phyloP scores from a whole-genome alignment of 2,329 filamentous ascomycete species.

The Aspergillus sp. region DNA sequence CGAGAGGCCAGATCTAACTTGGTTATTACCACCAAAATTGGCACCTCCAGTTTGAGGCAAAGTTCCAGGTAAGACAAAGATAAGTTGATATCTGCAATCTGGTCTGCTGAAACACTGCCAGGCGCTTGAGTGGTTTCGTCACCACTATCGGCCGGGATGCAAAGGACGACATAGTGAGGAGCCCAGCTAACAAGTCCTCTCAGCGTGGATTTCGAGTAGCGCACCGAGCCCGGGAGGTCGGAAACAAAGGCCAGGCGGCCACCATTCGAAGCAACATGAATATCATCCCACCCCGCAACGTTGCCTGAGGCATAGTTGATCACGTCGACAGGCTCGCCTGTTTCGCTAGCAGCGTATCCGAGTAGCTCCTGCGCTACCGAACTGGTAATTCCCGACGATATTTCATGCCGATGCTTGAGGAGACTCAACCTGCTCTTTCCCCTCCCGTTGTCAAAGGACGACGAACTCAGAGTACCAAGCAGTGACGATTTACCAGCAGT shows the following conservation, averaged over 20 bases:
- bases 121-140: slow-evolving; percentile 35
- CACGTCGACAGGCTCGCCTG: slow-evolving; percentile 38
- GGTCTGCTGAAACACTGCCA: slow-evolving; percentile 14
- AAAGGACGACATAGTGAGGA: slow-evolving; percentile 85
- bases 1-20: slow-evolving; percentile 83
- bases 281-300: slow-evolving; percentile 87
- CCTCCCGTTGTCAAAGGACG: slow-evolving; percentile 80
- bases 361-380: slow-evolving; percentile 90
- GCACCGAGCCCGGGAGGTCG: slow-evolving; percentile 83
- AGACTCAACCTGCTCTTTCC: slow-evolving; percentile 83
- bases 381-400: slow-evolving; percentile 83
- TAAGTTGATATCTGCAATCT: slow-evolving; percentile 53
- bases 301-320: slow-evolving; percentile 81
- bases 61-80: slow-evolving; percentile 73
- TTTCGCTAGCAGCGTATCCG: slow-evolving; percentile 53
- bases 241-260: slow-evolving; percentile 72
- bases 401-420: slow-evolving; percentile 86
- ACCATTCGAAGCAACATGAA: slow-evolving; percentile 70
- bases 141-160: slow-evolving; percentile 67
- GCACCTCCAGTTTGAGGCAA: slow-evolving; percentile 69
- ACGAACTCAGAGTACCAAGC: slow-evolving; percentile 78
- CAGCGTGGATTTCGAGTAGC: slow-evolving; percentile 80
- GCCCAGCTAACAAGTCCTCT: slow-evolving; percentile 91
- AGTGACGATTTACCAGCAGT: slow-evolving; percentile 88
- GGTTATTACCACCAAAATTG: slow-evolving; percentile 74